Evolutionary conservation across 2,329 filamentous ascomycete species (phyloP), one percentile per base, ranked within the genome.

Genomic region (Ophiostoma quercus): DNA sequence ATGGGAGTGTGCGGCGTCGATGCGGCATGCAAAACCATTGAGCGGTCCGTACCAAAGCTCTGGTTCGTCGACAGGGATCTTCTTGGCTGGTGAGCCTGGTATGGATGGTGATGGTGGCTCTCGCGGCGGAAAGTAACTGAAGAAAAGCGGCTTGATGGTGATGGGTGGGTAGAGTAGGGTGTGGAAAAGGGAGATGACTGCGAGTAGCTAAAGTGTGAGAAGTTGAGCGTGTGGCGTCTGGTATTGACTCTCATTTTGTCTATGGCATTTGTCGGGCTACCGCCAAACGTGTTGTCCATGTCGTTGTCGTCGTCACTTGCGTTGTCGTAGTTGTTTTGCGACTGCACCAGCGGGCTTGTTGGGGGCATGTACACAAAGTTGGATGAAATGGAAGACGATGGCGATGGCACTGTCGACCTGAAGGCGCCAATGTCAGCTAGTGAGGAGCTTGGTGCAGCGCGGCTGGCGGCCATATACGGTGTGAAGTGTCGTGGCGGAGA

Each of bases 311-410:
- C 11, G 43, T 43, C 12, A 6, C 16, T 22, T 0, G 68, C 70
- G 19, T 71, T 65, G 74, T 95, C 92, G 7, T 92, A 89, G 74
- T 94, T 95, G 79, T 90, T 96, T 75, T 92, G 88, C 60, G 93
- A 92, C 76, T 97, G 89, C 0, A 96, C 94, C 12, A 99, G 82
- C 16, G 95, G 95, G 75, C 94, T 98, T 1, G 95, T 98, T 0
- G 95, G 94, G 2, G 92, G 87, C 79, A 94, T 90, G 72, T 96
- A 90, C 41, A 91, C 84, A 77, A 97, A 97, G 74, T 88, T 93
- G 1, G 89, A 90, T 0, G 91, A 90, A 16, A 91, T 83, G 0
- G 92, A 91, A 8, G 89, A 92, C 2, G 89, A 90, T 11, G 90
- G 76, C 0, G 89, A 89, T 22, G 84, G 81, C 16, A 67, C 66